Evolutionary conservation across 139 green algal genomes (phyloP).

Genomic region (Eudorina sp.): DNA sequence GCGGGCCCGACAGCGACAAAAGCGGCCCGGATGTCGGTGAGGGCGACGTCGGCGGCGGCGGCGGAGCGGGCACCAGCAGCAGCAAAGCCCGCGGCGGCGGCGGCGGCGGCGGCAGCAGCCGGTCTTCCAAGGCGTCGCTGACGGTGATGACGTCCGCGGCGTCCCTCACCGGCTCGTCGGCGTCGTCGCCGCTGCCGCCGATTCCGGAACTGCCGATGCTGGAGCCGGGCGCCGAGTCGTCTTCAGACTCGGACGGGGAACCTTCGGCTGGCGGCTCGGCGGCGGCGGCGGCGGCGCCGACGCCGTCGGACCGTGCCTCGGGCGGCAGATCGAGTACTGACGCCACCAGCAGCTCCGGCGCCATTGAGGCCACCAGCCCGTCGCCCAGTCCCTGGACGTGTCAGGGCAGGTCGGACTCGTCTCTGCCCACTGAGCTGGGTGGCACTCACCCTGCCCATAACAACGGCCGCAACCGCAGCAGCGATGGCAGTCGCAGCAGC

Average conservation of each 20-base stretch:
- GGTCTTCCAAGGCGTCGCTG: neutral
- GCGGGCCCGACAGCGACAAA: too few relatives aligned
- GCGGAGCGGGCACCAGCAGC: neutral
- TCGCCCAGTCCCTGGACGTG: too few relatives aligned
- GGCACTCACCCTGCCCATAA: too few relatives aligned
- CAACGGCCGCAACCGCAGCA: neutral
- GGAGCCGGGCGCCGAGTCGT: neutral
- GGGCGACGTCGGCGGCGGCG: neutral
- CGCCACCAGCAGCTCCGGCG: neutral
- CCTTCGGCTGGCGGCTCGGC: too few relatives aligned
- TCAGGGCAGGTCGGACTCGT: too few relatives aligned
- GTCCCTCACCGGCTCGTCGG: neutral
- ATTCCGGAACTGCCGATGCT: slow-evolving; percentile 16
- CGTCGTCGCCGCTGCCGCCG: slow-evolving; percentile 2
- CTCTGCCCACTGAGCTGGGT: too few relatives aligned
- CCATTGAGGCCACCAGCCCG: too few relatives aligned
- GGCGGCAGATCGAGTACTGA: neutral
- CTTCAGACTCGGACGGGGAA: too few relatives aligned
- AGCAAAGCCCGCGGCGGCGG: neutral
- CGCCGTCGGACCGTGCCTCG: neutral
- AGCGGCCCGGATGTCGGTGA: too few relatives aligned
- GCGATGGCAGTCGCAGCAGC: neutral
- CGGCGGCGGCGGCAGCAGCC: neutral
- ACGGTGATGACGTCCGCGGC: neutral
- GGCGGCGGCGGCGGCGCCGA: neutral